These are phyloP conservation scores for Nectriaceae sp. DNA, from an alignment of 2,329 filamentous ascomycete species.

Conservation along the genomic window DNA sequence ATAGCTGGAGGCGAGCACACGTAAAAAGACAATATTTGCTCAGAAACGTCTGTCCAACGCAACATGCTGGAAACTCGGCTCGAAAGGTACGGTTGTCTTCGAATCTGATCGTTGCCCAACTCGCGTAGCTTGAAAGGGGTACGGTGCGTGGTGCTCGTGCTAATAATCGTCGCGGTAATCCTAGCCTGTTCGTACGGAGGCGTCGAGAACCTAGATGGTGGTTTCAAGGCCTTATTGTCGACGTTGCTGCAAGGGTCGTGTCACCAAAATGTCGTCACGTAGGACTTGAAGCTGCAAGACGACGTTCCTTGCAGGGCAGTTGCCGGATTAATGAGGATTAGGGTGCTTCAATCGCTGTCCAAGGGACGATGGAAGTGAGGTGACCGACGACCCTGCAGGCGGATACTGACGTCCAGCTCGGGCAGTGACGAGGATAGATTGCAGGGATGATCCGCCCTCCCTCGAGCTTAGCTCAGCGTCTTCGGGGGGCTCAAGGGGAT, in stretches of 20 bases:
- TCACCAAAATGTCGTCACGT: no score
- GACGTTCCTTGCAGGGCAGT: background rate
- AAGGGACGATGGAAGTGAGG: background rate
- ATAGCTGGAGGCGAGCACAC: conserved; percentile 7
- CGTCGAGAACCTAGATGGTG: no score
- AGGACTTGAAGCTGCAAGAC: background rate
- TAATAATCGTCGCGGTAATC: no score
- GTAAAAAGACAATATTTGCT: conserved; percentile 15
- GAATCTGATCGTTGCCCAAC: conserved; percentile 6
- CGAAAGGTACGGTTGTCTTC: conserved; percentile 2
- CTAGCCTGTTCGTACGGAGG: no score
- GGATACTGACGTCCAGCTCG: conserved; percentile 3
- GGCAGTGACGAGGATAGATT: conserved; percentile 1
- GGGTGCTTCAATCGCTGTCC: background rate
- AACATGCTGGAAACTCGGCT: conserved; percentile 25
- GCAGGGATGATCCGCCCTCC: conserved; percentile 4
- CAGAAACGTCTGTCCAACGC: conserved; percentile 8
- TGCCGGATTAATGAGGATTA: conserved; percentile 6
- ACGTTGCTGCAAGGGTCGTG: no score
- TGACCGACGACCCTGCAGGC: conserved; percentile 6
- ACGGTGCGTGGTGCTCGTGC: no score
- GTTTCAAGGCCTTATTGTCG: no score
- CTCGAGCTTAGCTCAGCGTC: conserved; percentile 2
- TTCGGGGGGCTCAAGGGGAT: no score
- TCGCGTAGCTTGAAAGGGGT: no score